Percentiles rank a stretch among this genome's conserved stretches.
Conservation (phyloP, 2,329 filamentous ascomycete species). For the Pyrenophora graminea region DNA sequence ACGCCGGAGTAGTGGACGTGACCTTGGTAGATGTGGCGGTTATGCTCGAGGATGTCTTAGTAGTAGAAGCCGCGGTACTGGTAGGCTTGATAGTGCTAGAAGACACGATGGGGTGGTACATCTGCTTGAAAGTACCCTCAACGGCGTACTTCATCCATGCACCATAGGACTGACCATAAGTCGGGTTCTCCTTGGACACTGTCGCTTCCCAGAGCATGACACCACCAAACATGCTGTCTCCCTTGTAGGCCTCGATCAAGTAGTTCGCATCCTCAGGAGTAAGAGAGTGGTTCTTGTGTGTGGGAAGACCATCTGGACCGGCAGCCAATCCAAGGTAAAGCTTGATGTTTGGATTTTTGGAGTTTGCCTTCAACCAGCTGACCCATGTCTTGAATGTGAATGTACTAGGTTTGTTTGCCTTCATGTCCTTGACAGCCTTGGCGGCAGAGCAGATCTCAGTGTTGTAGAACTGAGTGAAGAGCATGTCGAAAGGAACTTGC, state of each 20-base stretch:
- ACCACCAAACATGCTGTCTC: slow-evolving; percentile 56
- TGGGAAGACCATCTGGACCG: slow-evolving; percentile 25
- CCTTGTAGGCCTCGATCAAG: slow-evolving; percentile 48
- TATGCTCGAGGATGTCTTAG: background rate
- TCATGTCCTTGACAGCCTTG: slow-evolving; percentile 39
- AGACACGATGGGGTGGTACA: slow-evolving; percentile 24
- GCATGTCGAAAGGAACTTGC: slow-evolving; percentile 55
- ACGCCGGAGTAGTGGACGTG: background rate
- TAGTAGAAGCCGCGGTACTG: background rate
- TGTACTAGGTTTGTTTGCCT: slow-evolving; percentile 30
- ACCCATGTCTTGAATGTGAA: slow-evolving; percentile 56
- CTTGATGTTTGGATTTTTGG: slow-evolving; percentile 51
- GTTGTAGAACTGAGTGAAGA: slow-evolving; percentile 63
- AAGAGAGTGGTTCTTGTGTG: slow-evolving; percentile 51
- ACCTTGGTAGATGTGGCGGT: background rate
- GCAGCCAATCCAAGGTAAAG: slow-evolving; percentile 58
- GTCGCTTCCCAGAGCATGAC: slow-evolving; percentile 65
- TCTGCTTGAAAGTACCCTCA: slow-evolving; percentile 22
- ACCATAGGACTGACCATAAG: slow-evolving; percentile 52
- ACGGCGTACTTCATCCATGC: slow-evolving; percentile 53
- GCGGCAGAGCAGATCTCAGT: slow-evolving; percentile 56
- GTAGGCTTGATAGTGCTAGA: slow-evolving; percentile 10
- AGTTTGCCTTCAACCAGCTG: slow-evolving; percentile 43
- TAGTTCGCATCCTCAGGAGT: slow-evolving; percentile 51
- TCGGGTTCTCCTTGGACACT: slow-evolving; percentile 51